Evolutionary conservation across 1,139 yeast genomes (phyloP).

Genomic region (Casaregolazyma lundiana): DNA sequence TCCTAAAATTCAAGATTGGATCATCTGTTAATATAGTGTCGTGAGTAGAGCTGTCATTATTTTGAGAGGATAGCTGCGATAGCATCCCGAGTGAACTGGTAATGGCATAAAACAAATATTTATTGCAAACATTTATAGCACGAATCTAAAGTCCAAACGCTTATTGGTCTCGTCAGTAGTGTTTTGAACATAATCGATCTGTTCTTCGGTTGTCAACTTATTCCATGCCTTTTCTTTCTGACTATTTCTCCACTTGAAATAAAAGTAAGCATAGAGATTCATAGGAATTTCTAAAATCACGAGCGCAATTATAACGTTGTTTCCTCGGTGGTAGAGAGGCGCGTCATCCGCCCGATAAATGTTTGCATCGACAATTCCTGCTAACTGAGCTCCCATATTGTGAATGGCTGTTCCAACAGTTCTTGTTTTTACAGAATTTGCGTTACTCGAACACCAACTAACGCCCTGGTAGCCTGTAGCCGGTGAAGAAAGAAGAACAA

Average conservation of each 20-base stretch:
- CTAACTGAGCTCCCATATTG: conserved; percentile 58
- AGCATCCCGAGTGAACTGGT: too few relatives aligned
- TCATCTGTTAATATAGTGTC: too few relatives aligned
- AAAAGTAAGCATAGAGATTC: conserved; percentile 27
- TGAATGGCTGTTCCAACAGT: conserved; percentile 59
- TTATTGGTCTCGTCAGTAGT: conserved; percentile 51
- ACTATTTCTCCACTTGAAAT: conserved; percentile 47
- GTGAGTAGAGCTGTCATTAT: too few relatives aligned
- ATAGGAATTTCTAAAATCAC: conserved; percentile 29
- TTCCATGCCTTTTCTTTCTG: conserved; percentile 45
- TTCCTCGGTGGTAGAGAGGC: conserved; percentile 57
- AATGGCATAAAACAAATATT: background rate
- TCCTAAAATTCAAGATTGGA: too few relatives aligned
- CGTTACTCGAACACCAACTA: conserved; percentile 53
- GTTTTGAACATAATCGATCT: conserved; percentile 39
- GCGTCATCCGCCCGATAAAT: conserved; percentile 54
- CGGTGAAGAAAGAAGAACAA: conserved; percentile 42
- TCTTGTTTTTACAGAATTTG: conserved; percentile 55
- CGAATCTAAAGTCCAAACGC: conserved; percentile 49
- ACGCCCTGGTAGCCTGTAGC: conserved; percentile 9
- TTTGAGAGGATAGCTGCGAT: too few relatives aligned
- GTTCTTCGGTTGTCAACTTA: conserved; percentile 44
- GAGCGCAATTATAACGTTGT: conserved; percentile 41
- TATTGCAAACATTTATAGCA: conserved; percentile 11
- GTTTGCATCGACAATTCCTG: conserved; percentile 48